These are phyloP conservation scores for Acorus gramineus DNA, from an alignment of 106 monocot species.

Conservation along the genomic window DNA sequence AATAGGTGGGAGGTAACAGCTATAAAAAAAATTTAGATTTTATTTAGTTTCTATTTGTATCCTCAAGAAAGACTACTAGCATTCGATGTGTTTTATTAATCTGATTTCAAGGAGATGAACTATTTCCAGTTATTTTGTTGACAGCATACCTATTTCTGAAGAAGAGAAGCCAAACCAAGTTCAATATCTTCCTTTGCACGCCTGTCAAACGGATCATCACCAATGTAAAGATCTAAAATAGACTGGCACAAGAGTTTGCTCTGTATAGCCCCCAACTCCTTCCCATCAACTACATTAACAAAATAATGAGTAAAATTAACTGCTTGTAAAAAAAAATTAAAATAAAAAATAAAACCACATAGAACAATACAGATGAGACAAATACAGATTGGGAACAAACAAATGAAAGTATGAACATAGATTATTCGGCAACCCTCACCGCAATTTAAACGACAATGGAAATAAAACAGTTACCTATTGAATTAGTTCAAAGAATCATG, in stretches of 20 bases:
- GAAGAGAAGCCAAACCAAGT: slow-evolving; percentile 34
- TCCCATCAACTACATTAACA: slow-evolving; percentile 55
- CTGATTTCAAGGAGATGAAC: too few relatives aligned
- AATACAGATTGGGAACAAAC: background rate
- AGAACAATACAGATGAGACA: background rate
- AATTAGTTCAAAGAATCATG: too few relatives aligned
- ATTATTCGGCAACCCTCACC: too few relatives aligned
- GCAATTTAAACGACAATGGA: too few relatives aligned
- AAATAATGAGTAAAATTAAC: background rate
- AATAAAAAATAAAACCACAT: background rate
- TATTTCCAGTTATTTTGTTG: too few relatives aligned
- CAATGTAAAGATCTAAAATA: slow-evolving; percentile 84
- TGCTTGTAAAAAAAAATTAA: background rate
- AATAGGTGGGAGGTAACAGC: too few relatives aligned
- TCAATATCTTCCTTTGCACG: slow-evolving; percentile 58
- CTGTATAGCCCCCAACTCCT: slow-evolving; percentile 73
- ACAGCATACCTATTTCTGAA: slow-evolving; percentile 18
- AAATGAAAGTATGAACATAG: background rate
- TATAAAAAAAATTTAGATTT: too few relatives aligned
- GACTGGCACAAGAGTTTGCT: slow-evolving; percentile 85
- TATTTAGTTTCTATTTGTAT: too few relatives aligned
- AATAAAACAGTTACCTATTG: too few relatives aligned
- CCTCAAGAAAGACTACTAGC: too few relatives aligned
- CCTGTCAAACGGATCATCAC: slow-evolving; percentile 73
- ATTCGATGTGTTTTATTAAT: too few relatives aligned